Percentiles rank a stretch among this genome's conserved stretches.
phyloP scores from a whole-genome alignment of 2,329 filamentous ascomycete species.

The Claviceps digitariae region DNA sequence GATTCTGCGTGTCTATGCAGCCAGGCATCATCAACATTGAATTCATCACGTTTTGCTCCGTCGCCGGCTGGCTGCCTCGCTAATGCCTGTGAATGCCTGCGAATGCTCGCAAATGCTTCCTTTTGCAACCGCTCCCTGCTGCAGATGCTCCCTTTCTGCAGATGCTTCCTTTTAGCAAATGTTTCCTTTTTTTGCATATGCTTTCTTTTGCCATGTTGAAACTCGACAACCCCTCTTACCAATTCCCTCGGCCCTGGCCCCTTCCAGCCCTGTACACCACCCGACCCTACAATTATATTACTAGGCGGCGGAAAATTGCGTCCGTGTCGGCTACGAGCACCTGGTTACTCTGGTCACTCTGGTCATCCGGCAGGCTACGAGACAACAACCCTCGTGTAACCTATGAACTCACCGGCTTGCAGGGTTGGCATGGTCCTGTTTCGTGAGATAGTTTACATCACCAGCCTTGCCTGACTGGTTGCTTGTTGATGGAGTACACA shows the following conservation, averaged over 20 bases:
- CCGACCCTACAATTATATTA: background rate
- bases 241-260: background rate
- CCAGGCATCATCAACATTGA: background rate
- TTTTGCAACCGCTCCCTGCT: too few relatives aligned
- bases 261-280: background rate
- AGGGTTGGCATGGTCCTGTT: constrained; percentile 2
- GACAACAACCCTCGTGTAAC: constrained; percentile 1
- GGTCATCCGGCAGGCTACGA: background rate
- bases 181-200: too few relatives aligned
- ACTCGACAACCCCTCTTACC: background rate
- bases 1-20: background rate
- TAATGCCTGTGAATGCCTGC: background rate
- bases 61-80: background rate
- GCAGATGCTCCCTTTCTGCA: background rate
- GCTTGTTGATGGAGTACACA: background rate
- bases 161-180: background rate
- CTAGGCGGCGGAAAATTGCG: constrained; percentile 3
- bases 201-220: background rate
- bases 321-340: constrained; percentile 1
- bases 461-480: constrained; percentile 3
- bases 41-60: background rate
- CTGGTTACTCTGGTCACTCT: background rate
- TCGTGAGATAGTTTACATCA: background rate
- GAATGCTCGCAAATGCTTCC: background rate
- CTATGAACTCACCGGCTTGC: constrained; percentile 4